Base-by-base conservation (phyloP, 345 rosid species). In the Leavenworthia alabamica region DNA sequence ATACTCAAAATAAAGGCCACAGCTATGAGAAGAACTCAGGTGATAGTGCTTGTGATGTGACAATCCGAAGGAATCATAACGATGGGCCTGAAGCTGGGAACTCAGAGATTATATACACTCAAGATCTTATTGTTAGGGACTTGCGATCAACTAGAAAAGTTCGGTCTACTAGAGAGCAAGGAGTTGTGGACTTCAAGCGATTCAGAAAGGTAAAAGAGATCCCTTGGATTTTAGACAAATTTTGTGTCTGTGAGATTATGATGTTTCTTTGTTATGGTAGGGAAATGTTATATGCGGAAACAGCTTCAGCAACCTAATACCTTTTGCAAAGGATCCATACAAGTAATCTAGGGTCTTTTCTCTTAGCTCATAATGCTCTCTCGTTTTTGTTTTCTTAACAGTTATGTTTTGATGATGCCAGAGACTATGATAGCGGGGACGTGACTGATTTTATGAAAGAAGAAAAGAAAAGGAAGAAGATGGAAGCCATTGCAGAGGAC, bases 401-500 rank as follows among this genome's bases (percentile, higher is more conserved):
- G 12, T 37, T n/a, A n/a, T 69, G 20, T 19, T 55, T 61, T 13
- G 39, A 55, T 66, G 68, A 55, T 64, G 44, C 9, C 50, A 92
- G 98, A 69, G 89, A 86, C 42, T 63, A 77, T 6, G 80, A 71
- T 47, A 79, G 50, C 24, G 82, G 74, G 49, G 89, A 81, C 7
- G 55, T 78, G 68, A 76, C 68, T 14, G 79, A 81, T 50, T 78
- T 72, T 43, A 50, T 85, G 68, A 86, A 77, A 72, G 90, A 86
- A 82, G 98, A 92, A 74, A 86, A 80, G 71, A 89, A 70, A 69
- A 81, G 89, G 68, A 89, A 85, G 80, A 83, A 92, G 71, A 64
- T 68, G 84, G 97, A 92, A 75, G 93, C 98, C 49, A 57, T 83
- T 64, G 95, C 93, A 22, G 98, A 92, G 70, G 95, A 92, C 62